Conservation (phyloP, 306 rosid species). For the Cucurbita ficifolia region DNA sequence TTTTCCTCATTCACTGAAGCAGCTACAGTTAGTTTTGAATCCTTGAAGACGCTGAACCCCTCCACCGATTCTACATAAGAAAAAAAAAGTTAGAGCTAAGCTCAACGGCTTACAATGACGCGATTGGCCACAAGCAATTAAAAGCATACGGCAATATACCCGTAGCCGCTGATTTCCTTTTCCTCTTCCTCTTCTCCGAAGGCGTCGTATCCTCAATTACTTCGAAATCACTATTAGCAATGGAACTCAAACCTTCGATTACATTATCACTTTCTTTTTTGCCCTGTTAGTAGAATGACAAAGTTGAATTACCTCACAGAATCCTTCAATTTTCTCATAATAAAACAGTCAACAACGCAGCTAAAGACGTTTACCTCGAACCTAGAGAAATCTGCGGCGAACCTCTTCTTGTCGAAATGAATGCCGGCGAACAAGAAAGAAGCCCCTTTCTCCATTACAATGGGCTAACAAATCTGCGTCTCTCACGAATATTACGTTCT, state of each 20-base stretch:
- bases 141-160: slow-evolving; percentile 22
- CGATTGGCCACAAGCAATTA: neutral
- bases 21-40: slow-evolving; percentile 23
- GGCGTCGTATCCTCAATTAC: neutral
- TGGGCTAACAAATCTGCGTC: neutral
- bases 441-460: slow-evolving; percentile 41
- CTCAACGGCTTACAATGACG: neutral
- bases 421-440: slow-evolving; percentile 74
- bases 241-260: slow-evolving; percentile 16
- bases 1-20: slow-evolving; percentile 14
- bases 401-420: slow-evolving; percentile 54
- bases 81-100: neutral
- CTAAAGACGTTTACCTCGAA: slow-evolving; percentile 37
- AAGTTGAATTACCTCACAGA: neutral
- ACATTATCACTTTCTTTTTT: slow-evolving; percentile 27
- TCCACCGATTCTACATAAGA: slow-evolving; percentile 34
- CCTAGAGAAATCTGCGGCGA: slow-evolving; percentile 51
- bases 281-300: slow-evolving; percentile 11
- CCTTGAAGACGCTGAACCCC: slow-evolving; percentile 62
- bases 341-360: neutral
- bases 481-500: neutral
- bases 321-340: neutral
- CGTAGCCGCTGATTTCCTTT: slow-evolving; percentile 38
- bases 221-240: slow-evolving; percentile 20
- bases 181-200: slow-evolving; percentile 64